A percentile compares a stretch with the other conserved stretches of the same genome.
Evolutionary conservation across 805 yeast genomes (phyloP).

Genomic region (Candida fluviatilis): DNA sequence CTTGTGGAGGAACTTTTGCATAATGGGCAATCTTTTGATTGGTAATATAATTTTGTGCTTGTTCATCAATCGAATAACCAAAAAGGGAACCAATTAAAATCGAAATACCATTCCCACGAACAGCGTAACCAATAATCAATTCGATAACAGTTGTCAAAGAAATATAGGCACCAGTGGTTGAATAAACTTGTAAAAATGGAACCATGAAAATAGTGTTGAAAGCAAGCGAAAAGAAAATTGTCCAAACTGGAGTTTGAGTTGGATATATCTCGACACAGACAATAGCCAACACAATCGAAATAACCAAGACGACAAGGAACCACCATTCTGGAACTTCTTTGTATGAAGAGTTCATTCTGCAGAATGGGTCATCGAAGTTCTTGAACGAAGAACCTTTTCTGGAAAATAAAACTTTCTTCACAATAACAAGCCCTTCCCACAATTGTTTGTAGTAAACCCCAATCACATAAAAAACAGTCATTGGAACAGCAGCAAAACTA

Average conservation of each 20-base stretch:
- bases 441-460: slow-evolving; percentile 32
- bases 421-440: slow-evolving; percentile 25
- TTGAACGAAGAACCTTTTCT: slow-evolving; percentile 15
- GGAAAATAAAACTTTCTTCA: slow-evolving; percentile 28
- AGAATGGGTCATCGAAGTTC: slow-evolving; percentile 46
- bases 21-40: slow-evolving; percentile 50
- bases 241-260: slow-evolving; percentile 60
- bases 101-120: slow-evolving; percentile 58
- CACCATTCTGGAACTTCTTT: slow-evolving; percentile 76
- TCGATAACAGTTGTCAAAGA: slow-evolving; percentile 63
- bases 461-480: slow-evolving; percentile 46
- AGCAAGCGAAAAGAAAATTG: slow-evolving; percentile 51
- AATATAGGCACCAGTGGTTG: slow-evolving; percentile 56
- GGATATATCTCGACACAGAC: slow-evolving; percentile 43
- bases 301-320: slow-evolving; percentile 45
- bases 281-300: slow-evolving; percentile 41
- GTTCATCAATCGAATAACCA: slow-evolving; percentile 57
- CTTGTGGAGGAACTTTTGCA: slow-evolving; percentile 58
- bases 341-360: slow-evolving; percentile 54
- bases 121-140: slow-evolving; percentile 59
- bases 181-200: slow-evolving; percentile 59
- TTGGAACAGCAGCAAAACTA: slow-evolving; percentile 52
- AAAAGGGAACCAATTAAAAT: slow-evolving; percentile 45
- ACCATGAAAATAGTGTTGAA: slow-evolving; percentile 52
- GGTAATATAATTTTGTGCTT: slow-evolving; percentile 53